Evolutionary conservation across 1,139 yeast genomes (phyloP).

Genomic region (Geotrichum candidum): DNA sequence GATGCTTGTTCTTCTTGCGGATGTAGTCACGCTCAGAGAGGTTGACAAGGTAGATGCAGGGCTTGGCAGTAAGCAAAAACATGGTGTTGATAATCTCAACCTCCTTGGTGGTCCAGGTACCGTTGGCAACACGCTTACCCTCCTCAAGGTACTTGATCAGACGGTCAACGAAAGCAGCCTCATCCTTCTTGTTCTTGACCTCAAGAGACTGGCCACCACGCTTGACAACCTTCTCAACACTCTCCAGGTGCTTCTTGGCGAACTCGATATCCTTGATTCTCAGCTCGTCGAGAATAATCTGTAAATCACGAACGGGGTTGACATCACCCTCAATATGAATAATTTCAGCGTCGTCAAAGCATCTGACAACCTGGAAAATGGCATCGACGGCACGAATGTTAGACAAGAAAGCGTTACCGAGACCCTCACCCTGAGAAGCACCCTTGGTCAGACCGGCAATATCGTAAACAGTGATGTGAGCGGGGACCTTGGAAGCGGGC

Average conservation of each 20-base stretch:
- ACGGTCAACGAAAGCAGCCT: slow-evolving; percentile 71
- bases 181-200: slow-evolving; percentile 91
- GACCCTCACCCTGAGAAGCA: slow-evolving; percentile 96
- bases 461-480: slow-evolving; percentile 88
- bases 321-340: slow-evolving; percentile 98
- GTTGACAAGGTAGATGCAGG: slow-evolving; percentile 90
- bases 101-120: slow-evolving; percentile 82
- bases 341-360: slow-evolving; percentile 96
- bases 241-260: slow-evolving; percentile 83
- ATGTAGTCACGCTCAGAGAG: slow-evolving; percentile 89
- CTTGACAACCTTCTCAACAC: slow-evolving; percentile 69
- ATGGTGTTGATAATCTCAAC: slow-evolving; percentile 82
- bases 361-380: slow-evolving; percentile 94
- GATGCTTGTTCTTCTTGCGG: slow-evolving; percentile 96
- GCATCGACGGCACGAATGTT: slow-evolving; percentile 98
- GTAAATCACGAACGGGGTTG: slow-evolving; percentile 91
- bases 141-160: slow-evolving; percentile 70
- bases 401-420: slow-evolving; percentile 96
- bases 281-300: slow-evolving; percentile 84
- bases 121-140: slow-evolving; percentile 90
- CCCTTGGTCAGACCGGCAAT: slow-evolving; percentile 98
- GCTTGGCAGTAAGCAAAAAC: slow-evolving; percentile 83
- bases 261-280: slow-evolving; percentile 96
- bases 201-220: slow-evolving; percentile 96
- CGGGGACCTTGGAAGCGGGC: slow-evolving; percentile 86